Conservation (phyloP, 768 basidiomycete species). For the Psilocybe sp. region DNA sequence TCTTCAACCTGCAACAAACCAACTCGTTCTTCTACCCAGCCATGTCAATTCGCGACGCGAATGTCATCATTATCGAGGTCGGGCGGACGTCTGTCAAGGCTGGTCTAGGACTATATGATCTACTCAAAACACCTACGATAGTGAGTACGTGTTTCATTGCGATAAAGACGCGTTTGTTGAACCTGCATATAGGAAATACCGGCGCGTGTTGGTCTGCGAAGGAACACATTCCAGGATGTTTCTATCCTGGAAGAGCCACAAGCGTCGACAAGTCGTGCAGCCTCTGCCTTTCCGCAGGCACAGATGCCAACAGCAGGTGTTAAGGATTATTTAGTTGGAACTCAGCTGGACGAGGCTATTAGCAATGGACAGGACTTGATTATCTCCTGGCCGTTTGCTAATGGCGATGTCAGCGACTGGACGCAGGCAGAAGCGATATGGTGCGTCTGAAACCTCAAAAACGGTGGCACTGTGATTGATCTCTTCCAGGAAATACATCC, state of each 20-base stretch:
- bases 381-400: constrained; percentile 80
- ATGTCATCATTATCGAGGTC: constrained; percentile 79
- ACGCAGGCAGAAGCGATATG: constrained; percentile 86
- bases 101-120: constrained; percentile 77
- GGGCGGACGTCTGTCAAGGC: constrained; percentile 68
- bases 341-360: constrained; percentile 77
- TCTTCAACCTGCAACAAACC: too few species aligned
- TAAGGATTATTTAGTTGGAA: constrained; percentile 81
- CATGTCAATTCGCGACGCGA: constrained; percentile 79
- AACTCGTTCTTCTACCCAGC: not conserved
- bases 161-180: constrained; percentile 2
- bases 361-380: constrained; percentile 69
- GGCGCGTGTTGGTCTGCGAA: constrained; percentile 78
- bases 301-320: constrained; percentile 46
- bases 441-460: constrained; percentile 38
- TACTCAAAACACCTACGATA: constrained; percentile 71
- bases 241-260: constrained; percentile 21
- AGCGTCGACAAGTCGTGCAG: constrained; percentile 43
- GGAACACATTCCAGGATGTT: constrained; percentile 33
- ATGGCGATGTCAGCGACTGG: constrained; percentile 74
- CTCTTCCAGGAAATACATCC: constrained; percentile 70
- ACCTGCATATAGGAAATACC: constrained; percentile 56
- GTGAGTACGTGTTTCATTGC: constrained; percentile 42
- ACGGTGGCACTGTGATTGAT: not conserved
- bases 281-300: constrained; percentile 45